Evolutionary conservation across 2,329 filamentous ascomycete genomes (phyloP).

Genomic region (Xylariaceae sp.): DNA sequence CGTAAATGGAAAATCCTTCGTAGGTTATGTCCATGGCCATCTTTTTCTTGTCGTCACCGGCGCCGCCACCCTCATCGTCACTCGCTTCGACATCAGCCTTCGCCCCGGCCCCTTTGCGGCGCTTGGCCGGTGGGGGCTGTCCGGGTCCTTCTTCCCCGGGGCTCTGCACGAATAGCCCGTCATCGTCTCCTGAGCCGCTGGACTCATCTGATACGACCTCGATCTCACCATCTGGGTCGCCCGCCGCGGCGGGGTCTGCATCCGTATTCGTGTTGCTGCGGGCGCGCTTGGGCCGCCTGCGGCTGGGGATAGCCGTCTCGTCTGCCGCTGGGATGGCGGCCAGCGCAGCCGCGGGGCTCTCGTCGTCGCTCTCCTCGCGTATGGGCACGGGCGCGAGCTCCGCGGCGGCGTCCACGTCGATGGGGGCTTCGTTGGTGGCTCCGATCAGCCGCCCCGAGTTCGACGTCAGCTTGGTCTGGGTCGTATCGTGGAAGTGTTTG

Average conservation of each 20-base stretch:
- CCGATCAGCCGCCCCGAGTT: constrained; percentile 57
- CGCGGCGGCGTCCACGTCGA: constrained; percentile 39
- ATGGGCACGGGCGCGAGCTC: constrained; percentile 28
- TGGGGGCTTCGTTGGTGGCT: constrained; percentile 44
- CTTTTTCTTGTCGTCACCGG: constrained; percentile 84
- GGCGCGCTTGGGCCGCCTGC: constrained; percentile 23
- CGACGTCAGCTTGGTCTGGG: constrained; percentile 46
- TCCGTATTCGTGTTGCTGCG: constrained; percentile 21
- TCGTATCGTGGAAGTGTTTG: constrained; percentile 63
- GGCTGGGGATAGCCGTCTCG: constrained; percentile 18
- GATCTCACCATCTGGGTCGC: constrained; percentile 22
- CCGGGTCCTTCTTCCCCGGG: constrained; percentile 31
- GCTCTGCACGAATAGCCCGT: constrained; percentile 20
- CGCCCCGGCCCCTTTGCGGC: constrained; percentile 30
- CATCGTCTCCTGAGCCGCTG: constrained; percentile 24
- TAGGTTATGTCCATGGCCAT: constrained; percentile 78
- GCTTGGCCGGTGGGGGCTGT: constrained; percentile 38
- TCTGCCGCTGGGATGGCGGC: constrained; percentile 45
- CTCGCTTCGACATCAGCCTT: constrained; percentile 25
- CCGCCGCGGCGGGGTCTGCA: constrained; percentile 15
- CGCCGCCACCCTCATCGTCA: too few species aligned
- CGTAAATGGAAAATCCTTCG: constrained; percentile 93
- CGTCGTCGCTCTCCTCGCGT: constrained; percentile 55
- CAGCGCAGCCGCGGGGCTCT: constrained; percentile 44
- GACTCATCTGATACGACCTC: constrained; percentile 33